Base-by-base conservation (phyloP, 208 protist genomes). In the Herpetomonas tarakana region DNA sequence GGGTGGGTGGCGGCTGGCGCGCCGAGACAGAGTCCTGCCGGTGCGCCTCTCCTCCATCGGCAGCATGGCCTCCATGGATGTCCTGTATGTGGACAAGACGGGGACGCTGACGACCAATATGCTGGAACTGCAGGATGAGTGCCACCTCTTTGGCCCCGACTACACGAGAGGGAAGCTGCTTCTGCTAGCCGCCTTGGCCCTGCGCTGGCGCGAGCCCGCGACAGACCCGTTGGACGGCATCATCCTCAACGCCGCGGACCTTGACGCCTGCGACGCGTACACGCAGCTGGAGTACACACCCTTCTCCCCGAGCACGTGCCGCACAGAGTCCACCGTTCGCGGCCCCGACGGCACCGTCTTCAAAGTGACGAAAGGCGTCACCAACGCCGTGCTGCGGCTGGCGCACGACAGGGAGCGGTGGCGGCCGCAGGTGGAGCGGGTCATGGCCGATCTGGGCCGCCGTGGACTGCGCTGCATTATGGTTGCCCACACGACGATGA, bases 91-190 rank as follows among this genome's bases (percentile, higher is more conserved):
- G 25, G 95, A 98, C 71, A 98, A 97, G 68, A 97, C 92, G 1
- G 95, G 92, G 25, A 97, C 95, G 6, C 68, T 97, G 29, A 97
- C 92, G 19, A 65, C 87, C 21, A 96, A 97, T 57, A 72, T 88
- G 62, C 80, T 92, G 58, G 75, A 69, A 26, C 62, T 95, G 22
- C 62, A 74, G 30, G 57, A 74, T 44, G 24, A 68, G 21, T 81
- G 65, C 46, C 67, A 67, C 51, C 59, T 64, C 31, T 83, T 78
- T 54, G 62, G 58, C 11, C 45, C 57, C 16, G 60, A 62, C 9
- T 75, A 81, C 58, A 61, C 75, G 41, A 60, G 65, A 0, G 75
- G 75, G 18, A 72, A 25, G 26, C 52, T 89, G 22, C 68, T 92
- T 24, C 75, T 85, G 46, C 62, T 88, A 16, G 71, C 80, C 28